Conservation (phyloP, 2,329 filamentous ascomycete species). For the Coniochaeta sp. region DNA sequence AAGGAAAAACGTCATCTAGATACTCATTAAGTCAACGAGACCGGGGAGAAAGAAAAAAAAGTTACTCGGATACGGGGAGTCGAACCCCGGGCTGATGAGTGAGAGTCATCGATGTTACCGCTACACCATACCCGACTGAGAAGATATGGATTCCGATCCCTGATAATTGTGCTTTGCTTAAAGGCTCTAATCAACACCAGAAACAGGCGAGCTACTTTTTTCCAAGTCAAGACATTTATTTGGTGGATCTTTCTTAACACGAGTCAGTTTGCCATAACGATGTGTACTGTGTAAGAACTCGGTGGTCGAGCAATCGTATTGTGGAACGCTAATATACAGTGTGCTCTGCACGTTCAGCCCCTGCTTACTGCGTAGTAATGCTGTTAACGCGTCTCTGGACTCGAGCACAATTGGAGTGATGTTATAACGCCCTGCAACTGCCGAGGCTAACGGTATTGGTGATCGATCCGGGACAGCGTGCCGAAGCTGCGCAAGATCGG, state of each 20-base stretch:
- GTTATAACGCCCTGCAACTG: background rate
- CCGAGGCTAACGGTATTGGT: background rate
- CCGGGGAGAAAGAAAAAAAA: background rate
- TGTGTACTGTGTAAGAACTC: no score
- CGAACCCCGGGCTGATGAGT: constrained; percentile 1
- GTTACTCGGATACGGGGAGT: background rate
- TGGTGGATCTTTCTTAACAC: background rate
- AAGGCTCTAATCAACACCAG: background rate
- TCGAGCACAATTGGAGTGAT: no score
- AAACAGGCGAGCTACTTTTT: background rate
- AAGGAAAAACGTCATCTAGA: no score
- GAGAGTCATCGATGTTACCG: constrained; percentile 1
- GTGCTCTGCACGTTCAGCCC: no score
- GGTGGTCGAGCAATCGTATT: no score
- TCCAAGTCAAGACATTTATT: background rate
- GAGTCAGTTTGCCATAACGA: background rate
- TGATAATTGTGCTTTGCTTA: background rate
- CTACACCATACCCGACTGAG: background rate
- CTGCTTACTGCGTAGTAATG: background rate
- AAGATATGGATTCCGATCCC: background rate
- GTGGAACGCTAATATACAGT: no score
- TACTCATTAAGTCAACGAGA: no score
- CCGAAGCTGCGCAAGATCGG: background rate
- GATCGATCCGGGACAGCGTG: background rate
- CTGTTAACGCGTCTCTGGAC: background rate